A percentile compares a stretch with the other conserved stretches of the same genome.
Evolutionary conservation across 2,329 filamentous ascomycete species (phyloP).

Genomic region (Curvularia sp.): DNA sequence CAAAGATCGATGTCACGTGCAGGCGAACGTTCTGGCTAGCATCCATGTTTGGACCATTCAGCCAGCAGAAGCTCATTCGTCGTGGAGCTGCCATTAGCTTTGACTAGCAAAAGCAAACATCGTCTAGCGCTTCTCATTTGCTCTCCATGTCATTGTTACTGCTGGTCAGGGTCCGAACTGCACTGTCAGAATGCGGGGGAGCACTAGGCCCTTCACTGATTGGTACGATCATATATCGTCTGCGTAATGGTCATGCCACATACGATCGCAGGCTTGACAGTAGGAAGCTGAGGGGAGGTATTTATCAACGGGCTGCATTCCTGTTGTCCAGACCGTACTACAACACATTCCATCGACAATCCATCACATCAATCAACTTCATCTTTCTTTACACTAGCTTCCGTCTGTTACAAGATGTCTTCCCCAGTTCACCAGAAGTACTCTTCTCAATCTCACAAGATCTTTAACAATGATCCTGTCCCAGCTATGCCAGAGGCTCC

Average conservation of each 20-base stretch:
- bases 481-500: constrained; percentile 45
- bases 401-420: constrained; percentile 34
- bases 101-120: constrained; percentile 5
- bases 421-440: constrained; percentile 51
- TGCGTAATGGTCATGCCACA: constrained; percentile 44
- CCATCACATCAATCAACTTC: too few species aligned
- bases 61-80: constrained; percentile 21
- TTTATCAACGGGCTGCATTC: constrained; percentile 23
- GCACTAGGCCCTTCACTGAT: constrained; percentile 32
- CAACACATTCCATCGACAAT: neutral
- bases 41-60: neutral
- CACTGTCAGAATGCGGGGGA: constrained; percentile 44
- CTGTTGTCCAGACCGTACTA: neutral
- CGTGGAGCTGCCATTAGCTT: constrained; percentile 5
- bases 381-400: neutral
- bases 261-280: constrained; percentile 27
- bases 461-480: constrained; percentile 37
- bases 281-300: constrained; percentile 25
- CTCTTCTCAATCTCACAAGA: constrained; percentile 43
- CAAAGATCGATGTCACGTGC: constrained; percentile 13
- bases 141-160: constrained; percentile 34
- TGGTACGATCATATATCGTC: constrained; percentile 44
- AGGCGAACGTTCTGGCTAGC: constrained; percentile 8
- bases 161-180: constrained; percentile 35
- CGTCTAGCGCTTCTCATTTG: constrained; percentile 14